These are phyloP conservation scores for Rhododendron williamsianum DNA, from an alignment of 148 eudicot genomes.

Conservation along the genomic window DNA sequence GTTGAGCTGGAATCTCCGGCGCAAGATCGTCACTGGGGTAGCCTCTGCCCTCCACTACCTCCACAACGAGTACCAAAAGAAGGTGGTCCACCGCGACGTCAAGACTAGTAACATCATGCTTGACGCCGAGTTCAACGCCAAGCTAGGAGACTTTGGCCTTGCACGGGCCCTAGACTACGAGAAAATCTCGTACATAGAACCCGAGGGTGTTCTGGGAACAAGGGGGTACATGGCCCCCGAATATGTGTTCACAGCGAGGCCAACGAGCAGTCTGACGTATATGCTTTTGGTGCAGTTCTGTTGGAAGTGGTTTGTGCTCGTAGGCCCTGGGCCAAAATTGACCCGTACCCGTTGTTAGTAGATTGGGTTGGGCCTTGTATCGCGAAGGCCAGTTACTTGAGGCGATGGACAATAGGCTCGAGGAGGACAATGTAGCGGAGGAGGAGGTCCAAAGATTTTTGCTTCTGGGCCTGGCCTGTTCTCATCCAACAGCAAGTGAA, in stretches of 20 bases:
- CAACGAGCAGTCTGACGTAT: conserved; percentile 60
- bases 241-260: conserved; percentile 79
- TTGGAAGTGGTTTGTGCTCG: conserved; percentile 58
- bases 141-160: conserved; percentile 79
- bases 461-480: conserved; percentile 65
- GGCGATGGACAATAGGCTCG: conserved; percentile 54
- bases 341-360: conserved; percentile 35
- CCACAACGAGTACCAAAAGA: conserved; percentile 66
- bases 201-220: conserved; percentile 68
- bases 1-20: conserved; percentile 38
- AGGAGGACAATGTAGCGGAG: conserved; percentile 32
- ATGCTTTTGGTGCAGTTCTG: conserved; percentile 64
- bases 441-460: conserved; percentile 61
- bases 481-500: conserved; percentile 54
- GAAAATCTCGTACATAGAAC: conserved; percentile 57
- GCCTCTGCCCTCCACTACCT: conserved; percentile 59
- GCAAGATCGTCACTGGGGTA: conserved; percentile 39
- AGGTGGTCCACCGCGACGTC: conserved; percentile 79
- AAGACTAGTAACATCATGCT: conserved; percentile 92
- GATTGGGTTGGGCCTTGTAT: conserved; percentile 91
- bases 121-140: conserved; percentile 65
- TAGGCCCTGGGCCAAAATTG: conserved; percentile 51
- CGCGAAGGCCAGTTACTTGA: conserved; percentile 47
- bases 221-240: conserved; percentile 92
- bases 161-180: conserved; percentile 80